Evolutionary conservation across 2,329 filamentous ascomycete species (phyloP).

Genomic region (Fusarium foetens): DNA sequence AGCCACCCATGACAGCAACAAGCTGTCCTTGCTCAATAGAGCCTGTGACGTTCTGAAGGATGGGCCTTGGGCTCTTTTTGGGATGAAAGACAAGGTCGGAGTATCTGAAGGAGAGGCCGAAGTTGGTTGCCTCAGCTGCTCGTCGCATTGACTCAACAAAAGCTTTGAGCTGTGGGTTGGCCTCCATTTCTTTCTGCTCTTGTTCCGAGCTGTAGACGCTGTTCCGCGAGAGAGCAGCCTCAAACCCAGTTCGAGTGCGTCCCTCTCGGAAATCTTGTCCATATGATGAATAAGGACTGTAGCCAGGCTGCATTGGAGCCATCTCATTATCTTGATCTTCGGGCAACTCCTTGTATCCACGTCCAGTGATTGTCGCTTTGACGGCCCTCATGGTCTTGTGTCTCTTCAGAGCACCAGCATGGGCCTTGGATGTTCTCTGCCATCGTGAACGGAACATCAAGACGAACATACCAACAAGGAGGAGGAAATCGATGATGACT

Average conservation of each 20-base stretch:
- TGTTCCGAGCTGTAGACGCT: constrained; percentile 44
- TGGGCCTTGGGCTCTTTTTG: constrained; percentile 54
- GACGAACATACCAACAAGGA: constrained; percentile 49
- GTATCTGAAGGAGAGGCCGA: constrained; percentile 65
- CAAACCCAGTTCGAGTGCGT: constrained; percentile 48
- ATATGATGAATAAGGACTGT: constrained; percentile 29
- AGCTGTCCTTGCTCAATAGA: constrained; percentile 63
- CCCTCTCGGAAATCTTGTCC: constrained; percentile 24
- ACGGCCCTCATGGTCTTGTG: constrained; percentile 46
- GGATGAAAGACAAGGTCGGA: constrained; percentile 61
- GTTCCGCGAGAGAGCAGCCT: constrained; percentile 50
- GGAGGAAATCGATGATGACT: constrained; percentile 54
- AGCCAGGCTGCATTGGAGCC: constrained; percentile 48
- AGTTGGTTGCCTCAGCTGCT: constrained; percentile 60
- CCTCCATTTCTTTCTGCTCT: constrained; percentile 24
- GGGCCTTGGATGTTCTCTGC: constrained; percentile 21
- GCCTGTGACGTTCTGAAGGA: constrained; percentile 65
- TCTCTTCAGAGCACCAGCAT: constrained; percentile 28
- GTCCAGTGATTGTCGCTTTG: constrained; percentile 43
- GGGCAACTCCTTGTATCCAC: constrained; percentile 48
- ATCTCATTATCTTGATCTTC: constrained; percentile 51
- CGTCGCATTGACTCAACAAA: constrained; percentile 65
- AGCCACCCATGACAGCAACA: constrained; percentile 69
- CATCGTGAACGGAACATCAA: constrained; percentile 35
- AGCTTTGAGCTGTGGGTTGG: constrained; percentile 53